phyloP scores from a whole-genome alignment of 2,329 filamentous ascomycete genomes.

The Monilinia polystroma region DNA sequence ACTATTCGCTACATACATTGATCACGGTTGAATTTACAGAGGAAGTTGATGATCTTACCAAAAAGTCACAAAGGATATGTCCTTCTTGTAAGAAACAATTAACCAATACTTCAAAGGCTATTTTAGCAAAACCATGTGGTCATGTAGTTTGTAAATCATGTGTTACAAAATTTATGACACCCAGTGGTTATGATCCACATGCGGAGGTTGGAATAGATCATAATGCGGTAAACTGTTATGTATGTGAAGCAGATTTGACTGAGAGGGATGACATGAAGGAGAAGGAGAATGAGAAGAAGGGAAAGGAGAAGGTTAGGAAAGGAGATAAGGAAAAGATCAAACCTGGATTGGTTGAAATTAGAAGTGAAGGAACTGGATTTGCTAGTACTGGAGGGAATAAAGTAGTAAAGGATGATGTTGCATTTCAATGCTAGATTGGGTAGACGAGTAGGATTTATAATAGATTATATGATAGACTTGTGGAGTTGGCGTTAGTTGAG shows the following conservation, averaged over 20 bases:
- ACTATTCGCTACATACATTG: slow-evolving; percentile 75
- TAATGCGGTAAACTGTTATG: slow-evolving; percentile 69
- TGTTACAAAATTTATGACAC: slow-evolving; percentile 77
- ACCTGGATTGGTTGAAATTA: slow-evolving; percentile 74
- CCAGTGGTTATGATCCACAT: slow-evolving; percentile 59
- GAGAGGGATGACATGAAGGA: slow-evolving; percentile 46
- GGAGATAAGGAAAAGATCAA: slow-evolving; percentile 58
- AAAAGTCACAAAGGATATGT: slow-evolving; percentile 60
- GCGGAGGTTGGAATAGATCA: slow-evolving; percentile 47
- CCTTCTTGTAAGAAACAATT: slow-evolving; percentile 83
- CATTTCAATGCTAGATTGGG: slow-evolving; percentile 69
- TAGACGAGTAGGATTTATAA: not conserved
- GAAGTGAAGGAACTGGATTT: slow-evolving; percentile 88
- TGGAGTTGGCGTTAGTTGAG: no score
- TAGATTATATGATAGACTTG: not conserved
- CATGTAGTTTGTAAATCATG: slow-evolving; percentile 89
- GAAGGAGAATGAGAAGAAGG: slow-evolving; percentile 47
- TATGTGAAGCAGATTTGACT: slow-evolving; percentile 79
- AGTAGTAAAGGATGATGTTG: slow-evolving; percentile 74
- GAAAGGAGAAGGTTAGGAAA: slow-evolving; percentile 50
- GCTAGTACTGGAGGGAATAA: slow-evolving; percentile 81
- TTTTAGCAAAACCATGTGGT: slow-evolving; percentile 83
- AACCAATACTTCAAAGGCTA: slow-evolving; percentile 77
- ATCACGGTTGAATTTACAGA: slow-evolving; percentile 75
- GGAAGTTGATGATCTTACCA: slow-evolving; percentile 54